A percentile compares a stretch with the other conserved stretches of the same genome.
Evolutionary conservation across 768 basidiomycete species (phyloP).

Genomic region (Leccinum barrowsii): DNA sequence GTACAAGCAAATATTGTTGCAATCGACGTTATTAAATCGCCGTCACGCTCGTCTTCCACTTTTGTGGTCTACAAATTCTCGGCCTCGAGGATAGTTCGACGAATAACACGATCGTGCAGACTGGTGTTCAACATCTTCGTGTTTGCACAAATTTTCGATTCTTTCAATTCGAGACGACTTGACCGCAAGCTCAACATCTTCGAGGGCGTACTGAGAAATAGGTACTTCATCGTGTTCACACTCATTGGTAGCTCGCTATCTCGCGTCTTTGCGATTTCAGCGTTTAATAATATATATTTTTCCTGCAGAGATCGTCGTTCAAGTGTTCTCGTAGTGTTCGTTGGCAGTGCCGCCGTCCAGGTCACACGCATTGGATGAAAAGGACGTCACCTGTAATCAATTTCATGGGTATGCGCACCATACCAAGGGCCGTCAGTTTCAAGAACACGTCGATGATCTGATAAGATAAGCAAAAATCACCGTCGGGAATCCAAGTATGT

Average conservation of each 20-base stretch:
- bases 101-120: conserved; percentile 56
- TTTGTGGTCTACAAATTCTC: conserved; percentile 74
- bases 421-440: too few relatives aligned
- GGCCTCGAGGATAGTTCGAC: conserved; percentile 39
- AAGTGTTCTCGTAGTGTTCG: conserved; percentile 85
- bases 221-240: conserved; percentile 83
- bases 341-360: conserved; percentile 90
- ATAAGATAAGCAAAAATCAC: too few relatives aligned
- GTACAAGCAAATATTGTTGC: conserved; percentile 94
- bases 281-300: not conserved
- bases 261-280: not conserved
- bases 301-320: conserved; percentile 73
- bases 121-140: conserved; percentile 98
- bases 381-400: too few relatives aligned
- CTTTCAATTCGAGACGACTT: conserved; percentile 84
- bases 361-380: conserved; percentile 59
- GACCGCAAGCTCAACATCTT: conserved; percentile 88
- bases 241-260: conserved; percentile 61
- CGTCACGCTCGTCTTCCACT: conserved; percentile 87
- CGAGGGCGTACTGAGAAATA: conserved; percentile 73
- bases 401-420: too few relatives aligned
- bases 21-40: conserved; percentile 81
- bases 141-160: conserved; percentile 96
- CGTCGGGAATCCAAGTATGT: too few relatives aligned
- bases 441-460: too few relatives aligned